phyloP scores from a whole-genome alignment of 2,329 filamentous ascomycete genomes.

The Colletotrichum sp. region DNA sequence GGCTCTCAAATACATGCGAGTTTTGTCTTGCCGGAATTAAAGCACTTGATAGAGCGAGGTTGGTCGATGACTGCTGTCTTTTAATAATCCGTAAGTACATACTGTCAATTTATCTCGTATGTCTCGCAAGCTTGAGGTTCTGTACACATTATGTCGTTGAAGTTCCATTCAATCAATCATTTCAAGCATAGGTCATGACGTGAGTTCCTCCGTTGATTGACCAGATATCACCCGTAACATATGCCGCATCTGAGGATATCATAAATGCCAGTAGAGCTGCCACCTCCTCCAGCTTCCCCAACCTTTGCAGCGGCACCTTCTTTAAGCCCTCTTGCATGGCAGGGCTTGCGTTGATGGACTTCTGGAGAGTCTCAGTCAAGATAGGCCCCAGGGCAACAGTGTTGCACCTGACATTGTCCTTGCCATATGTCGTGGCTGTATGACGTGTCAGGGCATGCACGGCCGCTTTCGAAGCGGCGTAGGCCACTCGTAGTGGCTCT shows the following conservation, averaged over 20 bases:
- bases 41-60: not conserved
- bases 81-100: not conserved
- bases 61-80: not conserved
- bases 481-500: not conserved
- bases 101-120: not conserved
- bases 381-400: not conserved
- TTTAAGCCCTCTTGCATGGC: not conserved
- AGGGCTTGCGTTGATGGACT: not conserved
- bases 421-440: not conserved
- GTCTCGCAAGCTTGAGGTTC: not conserved
- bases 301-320: not conserved
- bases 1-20: not conserved
- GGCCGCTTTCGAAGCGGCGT: not conserved
- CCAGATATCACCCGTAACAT: not conserved
- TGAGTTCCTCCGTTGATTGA: slow-evolving; percentile 1
- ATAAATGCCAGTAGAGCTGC: not conserved
- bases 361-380: not conserved
- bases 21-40: rapidly evolving
- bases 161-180: not conserved
- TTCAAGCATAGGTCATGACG: not conserved
- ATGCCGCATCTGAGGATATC: slow-evolving; percentile 6
- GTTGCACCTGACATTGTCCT: not conserved
- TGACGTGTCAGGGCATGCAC: slow-evolving; percentile 5
- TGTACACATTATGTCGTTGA: not conserved
- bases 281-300: not conserved